phyloP scores from a whole-genome alignment of 2,329 filamentous ascomycete species.

The Drechslera avenae region DNA sequence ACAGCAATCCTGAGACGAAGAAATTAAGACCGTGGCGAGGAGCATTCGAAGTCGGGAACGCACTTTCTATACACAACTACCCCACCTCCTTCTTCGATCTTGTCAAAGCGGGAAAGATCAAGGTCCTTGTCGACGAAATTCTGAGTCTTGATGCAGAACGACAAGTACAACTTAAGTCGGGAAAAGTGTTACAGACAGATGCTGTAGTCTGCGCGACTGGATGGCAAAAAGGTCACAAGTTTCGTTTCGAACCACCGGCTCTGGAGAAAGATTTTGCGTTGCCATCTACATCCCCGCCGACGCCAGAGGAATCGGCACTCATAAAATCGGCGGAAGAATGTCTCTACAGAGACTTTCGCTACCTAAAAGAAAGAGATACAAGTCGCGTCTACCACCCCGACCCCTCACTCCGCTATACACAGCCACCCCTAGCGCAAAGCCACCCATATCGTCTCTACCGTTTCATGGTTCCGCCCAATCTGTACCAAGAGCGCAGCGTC shows the following conservation, averaged over 20 bases:
- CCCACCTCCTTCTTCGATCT: constrained; percentile 62
- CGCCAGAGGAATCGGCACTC: constrained; percentile 46
- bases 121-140: constrained; percentile 62
- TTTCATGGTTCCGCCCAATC: constrained; percentile 49
- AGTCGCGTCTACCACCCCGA: constrained; percentile 25
- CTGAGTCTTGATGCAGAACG: constrained; percentile 50
- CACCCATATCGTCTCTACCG: constrained; percentile 49
- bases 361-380: constrained; percentile 25
- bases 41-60: constrained; percentile 60
- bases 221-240: constrained; percentile 58
- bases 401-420: constrained; percentile 21
- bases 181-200: constrained; percentile 53
- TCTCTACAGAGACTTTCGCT: constrained; percentile 22
- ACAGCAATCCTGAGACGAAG: constrained; percentile 49
- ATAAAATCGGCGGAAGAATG: constrained; percentile 28
- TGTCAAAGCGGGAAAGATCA: constrained; percentile 59
- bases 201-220: constrained; percentile 63
- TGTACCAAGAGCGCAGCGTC: constrained; percentile 14
- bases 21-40: constrained; percentile 51
- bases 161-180: constrained; percentile 56
- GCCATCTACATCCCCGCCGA: constrained; percentile 42
- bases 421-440: constrained; percentile 9
- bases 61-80: constrained; percentile 67
- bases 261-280: constrained; percentile 55
- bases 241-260: constrained; percentile 55